Conservation (phyloP, 2,329 filamentous ascomycete species). For the Parascedosporium putredinis region DNA sequence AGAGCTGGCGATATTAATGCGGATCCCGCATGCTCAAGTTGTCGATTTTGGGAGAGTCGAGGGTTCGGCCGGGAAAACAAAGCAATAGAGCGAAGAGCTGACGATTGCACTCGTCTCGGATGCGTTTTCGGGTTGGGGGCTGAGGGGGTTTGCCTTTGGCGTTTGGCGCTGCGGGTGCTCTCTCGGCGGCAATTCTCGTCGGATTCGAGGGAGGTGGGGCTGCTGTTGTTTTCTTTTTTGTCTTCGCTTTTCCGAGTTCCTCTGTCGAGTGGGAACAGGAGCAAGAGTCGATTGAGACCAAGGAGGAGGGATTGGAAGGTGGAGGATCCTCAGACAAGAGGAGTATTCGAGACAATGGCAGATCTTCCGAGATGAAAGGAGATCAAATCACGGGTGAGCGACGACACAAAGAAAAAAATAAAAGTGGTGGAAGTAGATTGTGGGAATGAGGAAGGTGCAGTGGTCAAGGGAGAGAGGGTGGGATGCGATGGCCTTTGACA, state of each 20-base stretch:
- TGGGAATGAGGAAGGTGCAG: not conserved
- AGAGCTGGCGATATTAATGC: not conserved
- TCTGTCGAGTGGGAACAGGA: too few relatives aligned
- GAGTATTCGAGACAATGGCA: not conserved
- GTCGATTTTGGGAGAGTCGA: not conserved
- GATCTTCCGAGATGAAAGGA: constrained; percentile 3
- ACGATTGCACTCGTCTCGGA: not conserved
- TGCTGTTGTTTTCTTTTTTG: too few relatives aligned
- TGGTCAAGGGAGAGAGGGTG: not conserved
- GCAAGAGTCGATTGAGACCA: not conserved
- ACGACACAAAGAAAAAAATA: not conserved
- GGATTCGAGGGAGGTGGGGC: not conserved
- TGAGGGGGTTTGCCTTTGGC: not conserved
- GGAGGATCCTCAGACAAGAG: not conserved
- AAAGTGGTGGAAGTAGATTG: not conserved
- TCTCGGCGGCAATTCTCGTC: not conserved
- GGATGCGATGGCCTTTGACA: too few relatives aligned
- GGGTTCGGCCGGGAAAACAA: not conserved
- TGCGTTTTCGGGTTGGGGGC: not conserved
- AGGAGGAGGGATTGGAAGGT: not conserved
- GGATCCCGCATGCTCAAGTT: not conserved
- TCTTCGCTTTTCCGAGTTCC: too few relatives aligned
- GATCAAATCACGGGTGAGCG: not conserved
- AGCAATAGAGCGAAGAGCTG: not conserved
- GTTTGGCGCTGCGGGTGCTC: not conserved